Evolutionary conservation across 2,329 filamentous ascomycete genomes (phyloP).

Genomic region (Aspergillus sp.): DNA sequence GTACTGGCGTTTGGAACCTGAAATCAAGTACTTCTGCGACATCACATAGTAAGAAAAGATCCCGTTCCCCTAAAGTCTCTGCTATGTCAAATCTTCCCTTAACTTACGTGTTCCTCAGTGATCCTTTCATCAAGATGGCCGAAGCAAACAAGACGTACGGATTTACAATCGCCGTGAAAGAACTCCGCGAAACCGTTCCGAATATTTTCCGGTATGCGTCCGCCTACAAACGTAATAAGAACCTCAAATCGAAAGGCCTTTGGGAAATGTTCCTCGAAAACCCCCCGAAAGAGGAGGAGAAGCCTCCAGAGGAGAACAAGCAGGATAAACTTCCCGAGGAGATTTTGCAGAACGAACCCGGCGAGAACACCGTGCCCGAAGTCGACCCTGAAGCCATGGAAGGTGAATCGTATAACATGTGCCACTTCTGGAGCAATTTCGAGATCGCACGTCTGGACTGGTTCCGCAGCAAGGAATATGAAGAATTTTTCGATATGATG

Average conservation of each 20-base stretch:
- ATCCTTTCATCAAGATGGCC: constrained; percentile 94
- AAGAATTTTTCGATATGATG: constrained; percentile 99
- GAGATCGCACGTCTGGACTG: constrained; percentile 92
- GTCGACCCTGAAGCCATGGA: constrained; percentile 93
- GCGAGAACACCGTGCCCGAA: constrained; percentile 61
- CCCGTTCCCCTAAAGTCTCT: no score
- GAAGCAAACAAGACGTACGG: constrained; percentile 94
- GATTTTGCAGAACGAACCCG: constrained; percentile 67
- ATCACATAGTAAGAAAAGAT: constrained; percentile 74
- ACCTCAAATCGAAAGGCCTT: constrained; percentile 79
- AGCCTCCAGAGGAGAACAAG: constrained; percentile 53
- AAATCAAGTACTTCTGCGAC: constrained; percentile 99
- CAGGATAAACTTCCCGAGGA: constrained; percentile 70
- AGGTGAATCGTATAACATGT: constrained; percentile 98
- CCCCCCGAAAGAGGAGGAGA: constrained; percentile 39
- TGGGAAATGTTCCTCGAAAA: constrained; percentile 99
- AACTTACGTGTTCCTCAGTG: constrained; percentile 43
- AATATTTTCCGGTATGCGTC: constrained; percentile 99
- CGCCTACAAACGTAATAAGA: constrained; percentile 89
- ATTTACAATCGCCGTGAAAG: constrained; percentile 97
- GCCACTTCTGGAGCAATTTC: constrained; percentile 99
- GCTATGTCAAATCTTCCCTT: not conserved
- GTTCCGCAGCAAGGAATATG: constrained; percentile 95
- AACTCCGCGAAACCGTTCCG: constrained; percentile 91
- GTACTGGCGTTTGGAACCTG: constrained; percentile 98